Evolutionary conservation across 2,329 filamentous ascomycete genomes (phyloP), one percentile per base, ranked within the genome.

Genomic region (Aspergillus novofumigatus): DNA sequence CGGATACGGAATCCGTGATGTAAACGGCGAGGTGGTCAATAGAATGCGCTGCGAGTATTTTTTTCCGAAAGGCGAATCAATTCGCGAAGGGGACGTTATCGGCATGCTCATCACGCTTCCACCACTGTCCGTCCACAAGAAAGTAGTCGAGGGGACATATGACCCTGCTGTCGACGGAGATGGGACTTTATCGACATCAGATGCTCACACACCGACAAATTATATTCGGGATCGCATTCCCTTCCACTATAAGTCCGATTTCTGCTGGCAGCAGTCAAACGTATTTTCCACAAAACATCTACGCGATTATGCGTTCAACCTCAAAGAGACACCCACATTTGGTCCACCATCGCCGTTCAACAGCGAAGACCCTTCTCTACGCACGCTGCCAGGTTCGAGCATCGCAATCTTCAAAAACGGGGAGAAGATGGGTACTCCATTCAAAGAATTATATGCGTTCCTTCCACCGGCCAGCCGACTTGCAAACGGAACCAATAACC

Each of bases 401-500:
- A 92, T 99, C 69, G 90, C 88, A 59, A 81, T 97, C 45, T 97
- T 94, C 81, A 96, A 96, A 72, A 99, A 99, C 66, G 94, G 94
- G 3, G 82, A 87, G 38, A 81, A 88, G 38, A 87, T 96, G 75
- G 95, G 95, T 21, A 92, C 90, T 0, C 86, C 93, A 0, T 99
- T 96, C 71, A 89, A 89, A 56, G 86, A 95, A 63, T 83, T 99
- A 1, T 84, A 97, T 26, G 87, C 92, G 3, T 99, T 99, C 75
- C 80, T 99, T 0, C 94, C 94, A 0, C 93, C 92, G 0, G 92
- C 94, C 0, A 96, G 91, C 56, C 72, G 74, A 49, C 72, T 78
- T 11, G 74, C 75, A 21, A 76, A 75, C 49, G 71, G 70, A 4
- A 75, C 72, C 26, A 77, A 77, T 57, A 77, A 77, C 53, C 60